Conservation (phyloP, 352 stramenopile genomes). For the Globisporangium lucens region DNA sequence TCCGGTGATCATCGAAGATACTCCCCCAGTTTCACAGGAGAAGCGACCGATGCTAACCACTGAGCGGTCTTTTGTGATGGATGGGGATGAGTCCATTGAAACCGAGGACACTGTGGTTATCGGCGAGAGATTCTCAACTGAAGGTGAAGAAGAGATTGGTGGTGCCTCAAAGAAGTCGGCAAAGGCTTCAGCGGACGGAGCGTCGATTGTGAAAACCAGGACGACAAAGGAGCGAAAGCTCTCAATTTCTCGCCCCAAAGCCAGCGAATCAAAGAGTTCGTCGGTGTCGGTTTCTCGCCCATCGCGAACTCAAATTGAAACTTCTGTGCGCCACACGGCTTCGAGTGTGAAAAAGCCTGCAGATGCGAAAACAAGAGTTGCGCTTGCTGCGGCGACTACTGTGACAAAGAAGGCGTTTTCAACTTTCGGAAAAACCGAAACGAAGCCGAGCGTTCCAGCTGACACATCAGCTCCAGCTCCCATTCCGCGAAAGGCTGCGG, state of each 20-base stretch:
- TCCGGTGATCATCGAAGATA: not conserved
- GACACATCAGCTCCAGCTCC: not conserved
- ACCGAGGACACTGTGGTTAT: constrained; percentile 65
- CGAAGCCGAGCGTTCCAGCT: constrained; percentile 1
- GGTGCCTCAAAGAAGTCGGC: not conserved
- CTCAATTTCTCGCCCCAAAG: not conserved
- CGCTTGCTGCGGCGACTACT: not conserved
- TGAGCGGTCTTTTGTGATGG: constrained; percentile 65
- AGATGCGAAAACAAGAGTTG: constrained; percentile 8
- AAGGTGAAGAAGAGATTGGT: constrained; percentile 52
- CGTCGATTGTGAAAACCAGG: constrained; percentile 4
- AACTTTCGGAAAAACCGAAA: not conserved
- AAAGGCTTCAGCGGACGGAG: not conserved
- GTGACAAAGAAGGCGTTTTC: constrained; percentile 3
- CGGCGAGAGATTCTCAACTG: constrained; percentile 47
- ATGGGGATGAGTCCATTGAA: constrained; percentile 52
- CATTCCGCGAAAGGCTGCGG: constrained; percentile 14
- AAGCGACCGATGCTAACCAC: constrained; percentile 59
- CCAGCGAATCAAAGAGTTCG: not conserved
- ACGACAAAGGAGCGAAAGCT: not conserved
- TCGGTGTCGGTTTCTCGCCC: not conserved
- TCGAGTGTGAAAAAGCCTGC: constrained; percentile 15
- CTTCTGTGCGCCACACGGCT: constrained; percentile 7
- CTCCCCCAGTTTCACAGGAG: constrained; percentile 7
- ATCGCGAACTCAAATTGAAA: not conserved